Evolutionary conservation across 2,329 filamentous ascomycete genomes (phyloP), one percentile per base, ranked within the genome.

Genomic region (Penicillium expansum): DNA sequence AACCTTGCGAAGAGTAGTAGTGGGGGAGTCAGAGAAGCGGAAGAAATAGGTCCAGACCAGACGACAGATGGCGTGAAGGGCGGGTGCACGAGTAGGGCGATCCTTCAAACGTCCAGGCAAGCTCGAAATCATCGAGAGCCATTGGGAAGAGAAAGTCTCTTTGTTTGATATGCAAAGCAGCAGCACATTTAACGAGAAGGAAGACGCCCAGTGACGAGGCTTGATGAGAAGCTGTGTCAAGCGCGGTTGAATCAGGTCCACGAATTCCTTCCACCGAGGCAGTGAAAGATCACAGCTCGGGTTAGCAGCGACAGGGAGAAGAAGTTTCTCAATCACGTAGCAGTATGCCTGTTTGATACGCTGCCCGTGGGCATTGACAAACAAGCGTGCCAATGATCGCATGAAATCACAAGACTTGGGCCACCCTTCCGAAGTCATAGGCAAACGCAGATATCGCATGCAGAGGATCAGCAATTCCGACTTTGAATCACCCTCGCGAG

Each of bases 21-120:
- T 84, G 1, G 83, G 78, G 10, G 85, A 82, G 61, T 99, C 94
- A 5, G 84, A 86, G 47, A 86, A 87, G 49, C 93, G 87, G 73
- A 95, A 96, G 4, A 99, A 81, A 72, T 97, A 97, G 0, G 92
- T 93, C 94, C 94, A 99, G 5, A 96, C 82, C 27, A 99, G 79
- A 52, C 93, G 87, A 38, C 92, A 96, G 48, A 97, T 87, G 14
- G 93, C 92, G 70, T 96, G 91, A 24, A 99, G 82, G 55, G 92
- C 92, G 35, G 92, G 82, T 4, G 88, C 88, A 62, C 91, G 85
- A 4, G 90, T 88, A 33, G 83, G 81, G 29, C 92, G 86, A 72
- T 99, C 94, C 71, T 95, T 96, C 42, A 96, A 80, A 68, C 89
- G 91, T 24, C 89, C 81, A 59, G 93, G 91, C 20, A 96, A 80